phyloP scores from a whole-genome alignment of 331 rosid species.

The Quercus lobata region DNA sequence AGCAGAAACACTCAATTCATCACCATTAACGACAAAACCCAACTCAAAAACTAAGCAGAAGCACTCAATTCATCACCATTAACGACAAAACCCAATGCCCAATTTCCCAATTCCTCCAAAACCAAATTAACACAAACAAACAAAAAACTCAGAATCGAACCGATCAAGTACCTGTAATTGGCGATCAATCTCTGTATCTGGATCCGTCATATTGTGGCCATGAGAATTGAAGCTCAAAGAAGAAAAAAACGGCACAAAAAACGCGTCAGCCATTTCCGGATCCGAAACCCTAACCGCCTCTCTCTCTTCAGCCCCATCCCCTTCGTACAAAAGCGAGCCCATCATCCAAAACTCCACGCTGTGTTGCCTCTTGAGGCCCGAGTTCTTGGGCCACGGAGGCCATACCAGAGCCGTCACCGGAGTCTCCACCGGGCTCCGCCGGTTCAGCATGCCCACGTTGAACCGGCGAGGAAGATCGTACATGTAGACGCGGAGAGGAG shows the following conservation, averaged over 20 bases:
- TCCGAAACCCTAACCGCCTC: conserved; percentile 78
- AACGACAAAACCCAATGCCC: background rate
- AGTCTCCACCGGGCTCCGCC: conserved; percentile 27
- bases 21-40: background rate
- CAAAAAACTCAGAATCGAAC: background rate
- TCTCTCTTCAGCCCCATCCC: conserved; percentile 19
- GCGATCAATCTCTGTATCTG: conserved; percentile 66
- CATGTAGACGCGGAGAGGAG: conserved; percentile 74
- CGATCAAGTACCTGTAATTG: conserved; percentile 71
- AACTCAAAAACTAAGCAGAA: background rate
- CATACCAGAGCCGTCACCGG: conserved; percentile 54
- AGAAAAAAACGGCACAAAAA: conserved; percentile 92
- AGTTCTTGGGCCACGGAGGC: conserved; percentile 79
- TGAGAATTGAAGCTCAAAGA: conserved; percentile 83
- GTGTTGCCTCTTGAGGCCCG: conserved; percentile 84
- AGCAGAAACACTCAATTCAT: background rate
- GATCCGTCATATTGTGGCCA: conserved; percentile 85
- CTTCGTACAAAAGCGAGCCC: conserved; percentile 66
- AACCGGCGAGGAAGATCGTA: conserved; percentile 97
- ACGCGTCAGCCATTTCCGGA: conserved; percentile 82
- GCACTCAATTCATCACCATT: background rate
- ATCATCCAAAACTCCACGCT: conserved; percentile 98
- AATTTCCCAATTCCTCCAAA: background rate
- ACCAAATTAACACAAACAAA: background rate
- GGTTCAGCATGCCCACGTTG: conserved; percentile 72